Percentiles rank a stretch among this genome's conserved stretches.
Evolutionary conservation across 768 basidiomycete genomes (phyloP).

Genomic region (Phanerodontia chrysosporium): DNA sequence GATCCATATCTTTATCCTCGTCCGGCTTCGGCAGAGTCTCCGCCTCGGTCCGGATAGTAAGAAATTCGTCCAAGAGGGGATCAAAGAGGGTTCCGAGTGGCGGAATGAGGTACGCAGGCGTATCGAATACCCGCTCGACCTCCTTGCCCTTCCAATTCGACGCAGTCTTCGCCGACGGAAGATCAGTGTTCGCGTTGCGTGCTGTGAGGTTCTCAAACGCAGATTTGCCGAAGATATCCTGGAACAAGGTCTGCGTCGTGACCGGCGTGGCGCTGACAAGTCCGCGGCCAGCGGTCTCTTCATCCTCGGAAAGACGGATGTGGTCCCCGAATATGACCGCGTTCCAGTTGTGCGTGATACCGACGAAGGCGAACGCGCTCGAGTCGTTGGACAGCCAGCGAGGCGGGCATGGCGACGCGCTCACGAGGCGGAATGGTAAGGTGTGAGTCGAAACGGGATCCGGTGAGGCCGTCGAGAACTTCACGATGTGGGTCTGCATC

Average conservation of each 20-base stretch:
- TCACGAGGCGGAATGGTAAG: constrained; percentile 64
- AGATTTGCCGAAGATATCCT: constrained; percentile 86
- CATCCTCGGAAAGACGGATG: constrained; percentile 35
- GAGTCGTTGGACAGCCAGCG: constrained; percentile 28
- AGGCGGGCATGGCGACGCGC: constrained; percentile 35
- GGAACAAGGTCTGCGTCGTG: constrained; percentile 63
- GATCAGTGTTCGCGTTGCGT: constrained; percentile 13
- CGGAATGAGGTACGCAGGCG: constrained; percentile 74
- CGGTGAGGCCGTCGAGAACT: constrained; percentile 46
- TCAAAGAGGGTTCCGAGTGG: constrained; percentile 71
- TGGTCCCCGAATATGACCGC: constrained; percentile 68
- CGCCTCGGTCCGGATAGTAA: constrained; percentile 26
- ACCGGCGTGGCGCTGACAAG: constrained; percentile 27
- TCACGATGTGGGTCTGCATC: constrained; percentile 32
- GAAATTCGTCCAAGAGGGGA: constrained; percentile 49
- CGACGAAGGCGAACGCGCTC: constrained; percentile 54
- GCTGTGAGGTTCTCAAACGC: constrained; percentile 43
- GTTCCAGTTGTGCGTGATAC: constrained; percentile 63
- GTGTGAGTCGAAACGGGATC: constrained; percentile 38
- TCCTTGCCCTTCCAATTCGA: constrained; percentile 38
- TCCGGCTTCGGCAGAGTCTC: not conserved
- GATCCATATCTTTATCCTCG: constrained; percentile 21
- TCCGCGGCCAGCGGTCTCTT: constrained; percentile 38
- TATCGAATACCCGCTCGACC: constrained; percentile 50
- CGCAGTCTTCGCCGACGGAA: constrained; percentile 16